Conservation (phyloP, 768 basidiomycete genomes). For the Trichaptum fuscoviolaceum region DNA sequence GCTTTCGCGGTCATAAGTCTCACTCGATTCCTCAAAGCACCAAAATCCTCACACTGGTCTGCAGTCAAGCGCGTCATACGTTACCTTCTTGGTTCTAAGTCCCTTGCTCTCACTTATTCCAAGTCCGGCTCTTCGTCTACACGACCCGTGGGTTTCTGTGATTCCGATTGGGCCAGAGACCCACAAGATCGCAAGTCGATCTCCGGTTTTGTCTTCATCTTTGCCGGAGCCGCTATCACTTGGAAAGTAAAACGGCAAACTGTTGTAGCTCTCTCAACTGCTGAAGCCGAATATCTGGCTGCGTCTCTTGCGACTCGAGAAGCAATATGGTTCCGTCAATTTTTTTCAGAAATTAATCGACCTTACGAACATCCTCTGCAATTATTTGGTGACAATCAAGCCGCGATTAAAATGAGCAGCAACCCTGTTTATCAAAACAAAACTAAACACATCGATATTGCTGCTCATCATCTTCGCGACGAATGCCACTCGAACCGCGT, state of each 20-base stretch:
- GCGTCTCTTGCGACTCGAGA: constrained; percentile 22
- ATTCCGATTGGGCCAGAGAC: too few species aligned
- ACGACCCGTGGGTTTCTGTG: constrained; percentile 13
- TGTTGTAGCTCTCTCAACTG: too few species aligned
- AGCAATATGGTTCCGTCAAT: constrained; percentile 16
- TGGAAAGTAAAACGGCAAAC: constrained; percentile 34
- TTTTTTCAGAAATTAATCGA: constrained; percentile 10
- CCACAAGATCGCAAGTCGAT: constrained; percentile 22
- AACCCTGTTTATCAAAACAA: constrained; percentile 24
- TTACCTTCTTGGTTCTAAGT: constrained; percentile 23
- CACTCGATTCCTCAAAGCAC: constrained; percentile 20
- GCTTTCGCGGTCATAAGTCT: constrained; percentile 21
- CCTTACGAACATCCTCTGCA: constrained; percentile 5
- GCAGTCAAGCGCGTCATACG: constrained; percentile 22
- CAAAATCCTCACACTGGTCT: constrained; percentile 20
- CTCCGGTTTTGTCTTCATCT: constrained; percentile 21
- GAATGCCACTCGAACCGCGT: constrained; percentile 21
- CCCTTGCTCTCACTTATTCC: constrained; percentile 16
- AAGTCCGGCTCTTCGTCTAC: constrained; percentile 6
- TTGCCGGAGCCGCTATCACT: constrained; percentile 26
- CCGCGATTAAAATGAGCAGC: constrained; percentile 19
- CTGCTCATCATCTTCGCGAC: constrained; percentile 33
- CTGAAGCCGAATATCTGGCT: constrained; percentile 38
- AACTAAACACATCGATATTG: constrained; percentile 35
- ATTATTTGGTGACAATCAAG: constrained; percentile 11